These are phyloP conservation scores for Physcia stellaris DNA, from an alignment of 495 filamentous ascomycete species.

Conservation along the genomic window DNA sequence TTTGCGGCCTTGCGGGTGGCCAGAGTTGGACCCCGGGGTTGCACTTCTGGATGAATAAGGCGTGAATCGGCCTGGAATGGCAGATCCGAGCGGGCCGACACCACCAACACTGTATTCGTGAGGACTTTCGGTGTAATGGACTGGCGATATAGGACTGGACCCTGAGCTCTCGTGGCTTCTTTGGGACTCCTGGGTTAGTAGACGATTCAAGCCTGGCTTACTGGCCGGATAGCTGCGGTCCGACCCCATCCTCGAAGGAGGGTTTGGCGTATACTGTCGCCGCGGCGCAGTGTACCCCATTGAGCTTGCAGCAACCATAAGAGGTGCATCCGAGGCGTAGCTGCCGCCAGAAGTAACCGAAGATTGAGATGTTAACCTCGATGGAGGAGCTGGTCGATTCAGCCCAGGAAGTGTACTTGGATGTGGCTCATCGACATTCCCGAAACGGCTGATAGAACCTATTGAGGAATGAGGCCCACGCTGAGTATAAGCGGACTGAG, in stretches of 20 bases:
- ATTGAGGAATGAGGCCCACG: constrained; percentile 34
- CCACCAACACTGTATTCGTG: no score
- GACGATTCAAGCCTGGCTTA: no score
- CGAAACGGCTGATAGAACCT: constrained; percentile 11
- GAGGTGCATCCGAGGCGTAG: constrained; percentile 42
- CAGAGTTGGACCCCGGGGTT: no score
- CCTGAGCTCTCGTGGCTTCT: no score
- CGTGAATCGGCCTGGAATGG: no score
- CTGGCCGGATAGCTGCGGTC: no score
- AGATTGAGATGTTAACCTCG: constrained; percentile 28
- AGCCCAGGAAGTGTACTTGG: constrained; percentile 21
- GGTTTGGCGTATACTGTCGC: constrained; percentile 14
- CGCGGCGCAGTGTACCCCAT: constrained; percentile 43
- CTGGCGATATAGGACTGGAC: no score
- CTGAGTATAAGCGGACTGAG: constrained; percentile 44
- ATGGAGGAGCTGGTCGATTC: constrained; percentile 22
- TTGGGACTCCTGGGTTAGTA: no score
- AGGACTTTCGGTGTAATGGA: no score
- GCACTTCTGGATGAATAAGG: no score
- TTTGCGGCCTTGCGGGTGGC: no score
- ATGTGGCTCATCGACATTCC: constrained; percentile 24
- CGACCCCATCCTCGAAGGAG: constrained; percentile 10
- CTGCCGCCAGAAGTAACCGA: constrained; percentile 29
- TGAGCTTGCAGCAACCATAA: constrained; percentile 41
- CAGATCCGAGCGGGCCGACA: no score